These are phyloP conservation scores for Adiantum capillusveneris DNA, from an alignment of 75 land plant genomes.

Conservation along the genomic window DNA sequence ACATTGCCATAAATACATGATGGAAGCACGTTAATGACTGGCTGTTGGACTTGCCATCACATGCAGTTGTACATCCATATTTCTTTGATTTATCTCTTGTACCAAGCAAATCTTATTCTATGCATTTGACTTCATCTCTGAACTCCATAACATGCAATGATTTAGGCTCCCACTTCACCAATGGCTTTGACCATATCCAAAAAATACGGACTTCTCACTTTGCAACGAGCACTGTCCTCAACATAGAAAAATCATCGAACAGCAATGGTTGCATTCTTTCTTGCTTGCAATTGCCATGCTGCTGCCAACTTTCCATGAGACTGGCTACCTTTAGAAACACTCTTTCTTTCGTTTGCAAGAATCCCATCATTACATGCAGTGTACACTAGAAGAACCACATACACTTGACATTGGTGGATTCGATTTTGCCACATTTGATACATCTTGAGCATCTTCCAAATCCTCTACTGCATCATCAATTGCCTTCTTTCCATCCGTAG, in stretches of 20 bases:
- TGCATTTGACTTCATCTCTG: neutral
- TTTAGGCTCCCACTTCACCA: neutral
- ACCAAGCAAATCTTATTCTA: neutral
- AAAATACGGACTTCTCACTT: neutral
- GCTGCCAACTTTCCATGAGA: no score
- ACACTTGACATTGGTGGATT: no score
- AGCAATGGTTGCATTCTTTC: neutral
- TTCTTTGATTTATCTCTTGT: neutral
- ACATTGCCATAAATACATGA: neutral
- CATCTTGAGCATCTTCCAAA: no score
- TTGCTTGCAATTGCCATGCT: neutral
- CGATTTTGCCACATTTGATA: no score
- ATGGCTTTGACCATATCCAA: neutral
- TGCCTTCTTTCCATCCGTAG: no score
- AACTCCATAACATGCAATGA: neutral
- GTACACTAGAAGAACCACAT: no score
- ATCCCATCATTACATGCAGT: no score
- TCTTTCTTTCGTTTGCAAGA: no score
- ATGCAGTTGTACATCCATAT: neutral
- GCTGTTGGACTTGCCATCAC: neutral
- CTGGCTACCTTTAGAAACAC: no score
- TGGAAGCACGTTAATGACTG: neutral
- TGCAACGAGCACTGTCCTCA: neutral
- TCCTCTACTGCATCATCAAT: no score
- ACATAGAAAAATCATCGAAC: neutral